Evolutionary conservation across 306 rosid genomes (phyloP).

Genomic region (Fragaria vesca): DNA sequence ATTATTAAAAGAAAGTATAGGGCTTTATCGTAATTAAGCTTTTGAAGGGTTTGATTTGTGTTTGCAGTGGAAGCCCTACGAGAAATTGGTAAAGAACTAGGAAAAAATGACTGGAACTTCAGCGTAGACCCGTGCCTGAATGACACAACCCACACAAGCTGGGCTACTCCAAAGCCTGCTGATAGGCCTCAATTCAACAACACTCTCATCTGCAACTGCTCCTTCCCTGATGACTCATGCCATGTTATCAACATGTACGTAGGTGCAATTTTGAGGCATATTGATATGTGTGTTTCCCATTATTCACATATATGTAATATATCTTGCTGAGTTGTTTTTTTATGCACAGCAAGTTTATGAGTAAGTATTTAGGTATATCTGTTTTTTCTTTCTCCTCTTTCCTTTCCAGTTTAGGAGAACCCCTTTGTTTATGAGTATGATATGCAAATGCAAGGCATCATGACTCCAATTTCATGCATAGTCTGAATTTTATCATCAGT

Average conservation of each 20-base stretch:
- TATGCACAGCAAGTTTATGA: background rate
- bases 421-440: background rate
- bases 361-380: too few relatives aligned
- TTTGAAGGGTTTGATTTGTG: background rate
- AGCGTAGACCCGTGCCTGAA: conserved; percentile 21
- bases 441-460: too few relatives aligned
- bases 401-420: background rate
- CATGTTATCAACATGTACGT: conserved; percentile 19
- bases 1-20: too few relatives aligned
- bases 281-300: background rate
- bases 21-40: too few relatives aligned
- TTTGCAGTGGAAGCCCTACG: conserved; percentile 17
- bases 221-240: background rate
- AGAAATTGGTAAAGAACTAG: conserved; percentile 6
- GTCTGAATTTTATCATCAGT: background rate
- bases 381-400: too few relatives aligned
- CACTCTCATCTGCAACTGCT: conserved; percentile 25
- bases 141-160: background rate
- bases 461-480: background rate
- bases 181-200: conserved; percentile 13
- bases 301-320: too few relatives aligned
- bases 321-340: background rate
- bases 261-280: background rate
- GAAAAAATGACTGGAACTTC: conserved; percentile 26
- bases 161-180: background rate